Evolutionary conservation across 352 stramenopile genomes (phyloP).

Genomic region (Pythium scleroteichum): DNA sequence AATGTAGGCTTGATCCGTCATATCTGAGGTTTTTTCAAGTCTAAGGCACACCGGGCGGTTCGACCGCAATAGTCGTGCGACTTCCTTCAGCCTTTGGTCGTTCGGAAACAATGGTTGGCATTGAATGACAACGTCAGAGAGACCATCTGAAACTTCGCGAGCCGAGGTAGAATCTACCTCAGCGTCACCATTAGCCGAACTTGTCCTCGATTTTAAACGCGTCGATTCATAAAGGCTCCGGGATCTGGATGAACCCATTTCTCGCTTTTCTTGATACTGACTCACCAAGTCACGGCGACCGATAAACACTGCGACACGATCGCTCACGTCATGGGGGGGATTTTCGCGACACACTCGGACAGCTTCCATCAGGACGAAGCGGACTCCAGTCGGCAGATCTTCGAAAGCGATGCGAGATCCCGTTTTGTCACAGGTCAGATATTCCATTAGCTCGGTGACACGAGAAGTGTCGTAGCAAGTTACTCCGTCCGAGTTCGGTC

Average conservation of each 20-base stretch:
- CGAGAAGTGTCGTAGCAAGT: slow-evolving; percentile 7
- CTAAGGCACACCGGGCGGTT: slow-evolving; percentile 72
- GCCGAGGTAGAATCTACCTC: background rate
- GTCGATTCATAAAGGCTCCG: slow-evolving; percentile 21
- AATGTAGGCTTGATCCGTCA: slow-evolving; percentile 72
- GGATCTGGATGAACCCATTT: slow-evolving; percentile 1
- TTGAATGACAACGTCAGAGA: slow-evolving; percentile 52
- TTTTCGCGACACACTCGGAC: slow-evolving; percentile 62
- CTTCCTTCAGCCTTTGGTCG: slow-evolving; percentile 83
- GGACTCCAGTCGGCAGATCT: slow-evolving; percentile 61
- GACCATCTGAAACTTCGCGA: slow-evolving; percentile 48
- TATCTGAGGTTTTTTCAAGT: slow-evolving; percentile 61
- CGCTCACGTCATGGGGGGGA: slow-evolving; percentile 54
- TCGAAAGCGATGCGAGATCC: slow-evolving; percentile 42
- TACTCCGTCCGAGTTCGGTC: slow-evolving; percentile 14
- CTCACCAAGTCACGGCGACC: slow-evolving; percentile 62
- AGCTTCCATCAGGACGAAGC: slow-evolving; percentile 54
- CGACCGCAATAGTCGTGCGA: slow-evolving; percentile 75
- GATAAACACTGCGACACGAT: slow-evolving; percentile 59
- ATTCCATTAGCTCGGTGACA: slow-evolving; percentile 48
- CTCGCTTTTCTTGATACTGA: background rate
- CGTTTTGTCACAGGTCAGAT: slow-evolving; percentile 39
- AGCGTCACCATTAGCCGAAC: background rate
- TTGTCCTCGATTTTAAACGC: background rate
- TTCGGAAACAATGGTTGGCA: slow-evolving; percentile 66